Base-by-base conservation (phyloP, 2,329 filamentous ascomycete genomes). In the Hymenoscyphus salicellus region DNA sequence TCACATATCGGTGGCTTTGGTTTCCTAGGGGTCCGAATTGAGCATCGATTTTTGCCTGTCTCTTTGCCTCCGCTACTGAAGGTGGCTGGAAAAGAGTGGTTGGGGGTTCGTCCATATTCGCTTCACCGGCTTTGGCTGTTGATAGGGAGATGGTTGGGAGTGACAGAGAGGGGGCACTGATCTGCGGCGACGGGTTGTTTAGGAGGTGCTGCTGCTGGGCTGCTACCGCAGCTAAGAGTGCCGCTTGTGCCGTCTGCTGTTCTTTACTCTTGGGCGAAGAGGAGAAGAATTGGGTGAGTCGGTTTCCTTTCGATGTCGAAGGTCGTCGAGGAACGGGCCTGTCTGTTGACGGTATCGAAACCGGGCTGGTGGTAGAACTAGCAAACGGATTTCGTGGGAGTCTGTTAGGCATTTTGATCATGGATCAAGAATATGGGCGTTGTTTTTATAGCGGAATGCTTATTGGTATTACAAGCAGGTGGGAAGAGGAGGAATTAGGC, bases 121-220 rank as follows among this genome's bases (percentile, higher is more conserved):
- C 78, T 82, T 95, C 84, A 72, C 91, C 90, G 68, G 87, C 89
- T 33, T 88, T 91, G 59, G 92, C 92, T 52, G 92, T 93, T 14
- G 94, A 97, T 64, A 98, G 84, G 52, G 92, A 97, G 74, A 98
- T 97, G 62, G 90, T 94, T 46, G 94, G 94, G 72, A 97, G 82
- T 58, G 92, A 91, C 69, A 93, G 80, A 65, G 90, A 89, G 52
- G 92, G 84, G 64, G 87, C 85, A 69, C 87, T 88, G 73, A 92
- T 89, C 67, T 87, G 84, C 64, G 85, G 83, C 49, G 87, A 84
- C 60, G 85, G 81, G 60, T 77, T 76, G 72, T 75, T 73, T 69
- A 79, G 75, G 66, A 79, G 79, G 71, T 82, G 77, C 72, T 82
- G 84, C 70, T 90, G 86, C 75, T 90, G 86, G 74, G 88, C 86